Base-by-base conservation (phyloP, 192 early-diverging fungal genomes). In the Backusella westeae region DNA sequence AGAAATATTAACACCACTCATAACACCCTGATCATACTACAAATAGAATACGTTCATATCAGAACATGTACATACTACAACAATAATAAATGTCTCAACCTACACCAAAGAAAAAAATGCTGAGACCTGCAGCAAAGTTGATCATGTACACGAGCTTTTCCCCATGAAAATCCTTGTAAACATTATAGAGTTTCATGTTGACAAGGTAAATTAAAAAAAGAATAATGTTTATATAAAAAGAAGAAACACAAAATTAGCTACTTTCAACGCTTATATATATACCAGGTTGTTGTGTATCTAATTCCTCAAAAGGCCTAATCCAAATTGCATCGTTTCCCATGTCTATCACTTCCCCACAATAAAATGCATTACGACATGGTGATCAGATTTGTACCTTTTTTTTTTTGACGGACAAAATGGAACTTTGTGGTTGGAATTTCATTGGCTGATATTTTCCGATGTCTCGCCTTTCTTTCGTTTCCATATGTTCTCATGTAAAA, bases 21-120 rank as follows among this genome's bases (percentile, higher is more conserved):
- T 80, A 0, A 80, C 78, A 38, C 78, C 78, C 76, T 80, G 78
- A 68, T 80, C 79, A 73, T 80, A 80, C 75, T 76, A 36, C 26
- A 17, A 49, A 6, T n/a, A 44, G 14, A 10, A 44, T 44, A 44
- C 14, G 42, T 44, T 32, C 8, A 35, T 34, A 63, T 38, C 6
- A 36, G 35, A 59, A 4, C 10, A 19, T 19, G 17, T 32, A 32
- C 32, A 32, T 32, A 32, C 1, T 32, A 32, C 32, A 3, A 32
- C 32, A 32, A 32, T 3, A 3, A 32, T 32, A 32, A 32, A 32
- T 3, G 2, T 32, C 32, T 32, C 32, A 32, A 32, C 32, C 32
- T 32, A 75, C 74, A 17, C 79, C 79, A 80, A 80, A 80, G 41
- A 80, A 80, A 34, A 80, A 80, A 6, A 80, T 80, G 35, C 74